Evolutionary conservation across 2,329 filamentous ascomycete species (phyloP), one percentile per base, ranked within the genome.

Genomic region (Epichloe sylvatica): DNA sequence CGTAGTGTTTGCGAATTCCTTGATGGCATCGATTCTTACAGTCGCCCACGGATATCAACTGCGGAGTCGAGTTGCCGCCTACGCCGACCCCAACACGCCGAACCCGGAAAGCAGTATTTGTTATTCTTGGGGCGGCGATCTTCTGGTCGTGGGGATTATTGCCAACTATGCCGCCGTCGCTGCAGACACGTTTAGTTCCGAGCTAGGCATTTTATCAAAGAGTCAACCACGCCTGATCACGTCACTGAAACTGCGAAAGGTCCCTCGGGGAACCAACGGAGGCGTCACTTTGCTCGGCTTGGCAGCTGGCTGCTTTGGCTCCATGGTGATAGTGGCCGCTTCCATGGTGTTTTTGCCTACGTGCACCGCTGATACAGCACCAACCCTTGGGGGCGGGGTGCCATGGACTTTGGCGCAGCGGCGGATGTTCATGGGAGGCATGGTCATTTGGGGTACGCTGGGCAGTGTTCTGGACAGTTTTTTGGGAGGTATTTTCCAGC

Each of bases 121-220:
- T 65, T 83, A 71, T 60, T 66, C 72, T 0, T 81, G 77, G 77
- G 70, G 70, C 45, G 81, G 80, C 36, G 80, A 83, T 58, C 63
- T 84, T 5, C 69, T 83, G 4, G 69, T 83, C 11, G 61, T 84
- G 19, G 81, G 81, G 12, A 81, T 84, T 56, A 77, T 85, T 56
- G 79, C 80, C 40, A 91, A 95, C 69, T 98, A 98, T 61, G 91
- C 89, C 25, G 86, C 87, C 45, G 89, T 94, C 9, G 81, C 88
- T 19, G 87, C 91, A 46, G 92, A 98, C 65, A 98, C 92, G 0
- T 92, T 96, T 64, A 90, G 86, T 51, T 95, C 89, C 11, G 92
- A 98, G 70, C 80, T 98, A 19, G 92, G 92, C 13, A 98, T 98
- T 50, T 74, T 98, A 12, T 84, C 90, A 6, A 78, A 75, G 52